A percentile compares a stretch with the other conserved stretches of the same genome.
These are phyloP conservation scores for Triticum turgidum DNA, from an alignment of 176 grass and related monocot genomes.

Conservation along the genomic window DNA sequence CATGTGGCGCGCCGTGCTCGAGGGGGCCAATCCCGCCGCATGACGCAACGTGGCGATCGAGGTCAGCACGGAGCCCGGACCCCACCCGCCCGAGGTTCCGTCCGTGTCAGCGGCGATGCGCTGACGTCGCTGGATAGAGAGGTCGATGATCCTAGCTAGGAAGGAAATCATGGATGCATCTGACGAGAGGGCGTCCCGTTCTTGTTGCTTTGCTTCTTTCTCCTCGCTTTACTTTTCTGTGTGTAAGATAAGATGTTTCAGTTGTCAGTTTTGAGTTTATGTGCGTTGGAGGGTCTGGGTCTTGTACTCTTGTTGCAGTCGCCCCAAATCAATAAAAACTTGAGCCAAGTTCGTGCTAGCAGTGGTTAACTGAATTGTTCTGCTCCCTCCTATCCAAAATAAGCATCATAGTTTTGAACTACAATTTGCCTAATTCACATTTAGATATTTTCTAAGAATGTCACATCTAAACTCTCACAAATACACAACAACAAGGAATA, in stretches of 20 bases:
- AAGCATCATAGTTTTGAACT: too few species aligned
- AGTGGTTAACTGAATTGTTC: too few species aligned
- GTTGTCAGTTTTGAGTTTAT: neutral
- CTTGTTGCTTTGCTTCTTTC: constrained; percentile 6
- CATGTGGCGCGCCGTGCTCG: constrained; percentile 57
- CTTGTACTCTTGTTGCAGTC: too few species aligned
- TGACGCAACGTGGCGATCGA: constrained; percentile 15
- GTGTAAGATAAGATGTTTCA: neutral
- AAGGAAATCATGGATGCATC: neutral
- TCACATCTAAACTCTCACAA: too few species aligned
- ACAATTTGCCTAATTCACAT: too few species aligned
- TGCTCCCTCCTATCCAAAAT: too few species aligned
- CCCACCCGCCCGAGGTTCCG: neutral
- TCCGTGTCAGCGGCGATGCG: neutral
- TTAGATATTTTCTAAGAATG: too few species aligned
- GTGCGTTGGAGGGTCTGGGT: too few species aligned
- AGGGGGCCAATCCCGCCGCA: constrained; percentile 16
- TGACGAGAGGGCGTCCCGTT: neutral
- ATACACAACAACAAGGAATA: too few species aligned
- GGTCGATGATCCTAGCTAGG: neutral
- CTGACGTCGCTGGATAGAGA: neutral
- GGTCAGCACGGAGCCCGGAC: neutral
- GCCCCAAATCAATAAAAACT: too few species aligned
- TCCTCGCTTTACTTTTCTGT: neutral
- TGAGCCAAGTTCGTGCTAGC: too few species aligned